Base-by-base conservation (phyloP, 352 stramenopile genomes). In the Pythium brassicae region DNA sequence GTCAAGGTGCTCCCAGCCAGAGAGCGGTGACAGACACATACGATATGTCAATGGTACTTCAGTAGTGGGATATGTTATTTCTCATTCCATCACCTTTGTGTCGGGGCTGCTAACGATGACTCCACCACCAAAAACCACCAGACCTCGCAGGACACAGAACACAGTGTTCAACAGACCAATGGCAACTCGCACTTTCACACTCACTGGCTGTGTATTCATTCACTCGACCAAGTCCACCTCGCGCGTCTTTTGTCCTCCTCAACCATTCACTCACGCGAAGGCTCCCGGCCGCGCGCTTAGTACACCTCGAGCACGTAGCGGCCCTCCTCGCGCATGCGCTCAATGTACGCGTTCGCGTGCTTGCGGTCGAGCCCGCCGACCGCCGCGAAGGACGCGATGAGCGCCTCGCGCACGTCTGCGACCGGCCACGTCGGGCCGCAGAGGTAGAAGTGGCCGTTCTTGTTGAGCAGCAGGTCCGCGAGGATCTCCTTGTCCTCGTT, bases 241-340 rank as follows among this genome's bases (percentile, higher is more conserved):
- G 19, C 37, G 6, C 10, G 15, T 45, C 39, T 29, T 57, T n/a
- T n/a, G n/a, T n/a, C n/a, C n/a, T n/a, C n/a, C n/a, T 26, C 42
- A 44, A 44, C 37, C 17, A n/a, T n/a, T n/a, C n/a, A n/a, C n/a
- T n/a, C n/a, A n/a, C n/a, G n/a, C n/a, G n/a, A n/a, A n/a, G n/a
- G n/a, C n/a, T n/a, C n/a, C n/a, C n/a, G n/a, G n/a, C n/a, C n/a
- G n/a, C 14, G 8, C 55, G 27, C 72, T 74, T 86, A 94, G 68
- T 94, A 94, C 34, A 94, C 81, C 59, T 94, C 81, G 26, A 94
- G 72, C 51, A 92, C 74, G 68, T 92, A 94, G 65, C 83, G 77
- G 19, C 79, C 83, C 55, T 89, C 59, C 64, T 90, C 75, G 45
- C 84, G 84, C 76, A 94, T 89, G 57, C 71, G 72, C 65, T 92